Percentiles rank a stretch among this genome's conserved stretches.
phyloP scores from a whole-genome alignment of 1,284 basidiomycete species.

The Pascua sp. region DNA sequence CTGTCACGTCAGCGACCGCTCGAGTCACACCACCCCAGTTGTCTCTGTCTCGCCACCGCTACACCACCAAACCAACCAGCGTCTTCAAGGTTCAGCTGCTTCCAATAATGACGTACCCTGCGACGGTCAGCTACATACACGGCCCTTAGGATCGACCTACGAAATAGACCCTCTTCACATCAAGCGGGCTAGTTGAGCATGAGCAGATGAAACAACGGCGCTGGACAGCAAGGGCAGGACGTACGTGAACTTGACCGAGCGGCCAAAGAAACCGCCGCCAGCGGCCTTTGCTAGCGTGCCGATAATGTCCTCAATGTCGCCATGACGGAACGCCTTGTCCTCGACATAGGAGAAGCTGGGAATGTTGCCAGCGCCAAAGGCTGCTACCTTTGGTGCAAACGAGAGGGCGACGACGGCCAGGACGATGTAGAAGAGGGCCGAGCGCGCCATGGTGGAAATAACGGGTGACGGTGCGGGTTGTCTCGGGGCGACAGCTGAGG shows the following conservation, averaged over 20 bases:
- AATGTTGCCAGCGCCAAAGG: conserved; percentile 49
- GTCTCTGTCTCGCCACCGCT: too few species aligned
- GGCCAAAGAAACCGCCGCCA: conserved; percentile 61
- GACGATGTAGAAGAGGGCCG: conserved; percentile 32
- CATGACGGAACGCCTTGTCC: conserved; percentile 73
- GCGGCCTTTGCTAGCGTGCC: conserved; percentile 59
- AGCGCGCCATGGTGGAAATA: conserved; percentile 28
- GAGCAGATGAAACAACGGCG: too few species aligned
- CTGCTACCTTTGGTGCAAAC: conserved; percentile 40
- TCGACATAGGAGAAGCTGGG: conserved; percentile 49
- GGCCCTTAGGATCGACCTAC: conserved; percentile 1
- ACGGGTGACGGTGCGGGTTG: too few species aligned
- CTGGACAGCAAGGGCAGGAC: too few species aligned
- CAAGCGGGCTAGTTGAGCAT: conserved; percentile 24
- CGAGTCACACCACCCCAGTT: background rate
- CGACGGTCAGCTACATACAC: background rate
- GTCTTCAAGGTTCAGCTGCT: background rate
- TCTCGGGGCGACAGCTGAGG: too few species aligned
- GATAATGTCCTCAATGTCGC: conserved; percentile 64
- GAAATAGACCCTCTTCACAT: conserved; percentile 51
- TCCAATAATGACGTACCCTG: background rate
- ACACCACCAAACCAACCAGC: too few species aligned
- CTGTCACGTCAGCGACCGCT: conserved; percentile 2
- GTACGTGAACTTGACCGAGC: conserved; percentile 62
- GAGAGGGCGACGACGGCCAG: conserved; percentile 41